Base-by-base conservation (phyloP, 2,329 filamentous ascomycete genomes). In the Ascochyta fabae region DNA sequence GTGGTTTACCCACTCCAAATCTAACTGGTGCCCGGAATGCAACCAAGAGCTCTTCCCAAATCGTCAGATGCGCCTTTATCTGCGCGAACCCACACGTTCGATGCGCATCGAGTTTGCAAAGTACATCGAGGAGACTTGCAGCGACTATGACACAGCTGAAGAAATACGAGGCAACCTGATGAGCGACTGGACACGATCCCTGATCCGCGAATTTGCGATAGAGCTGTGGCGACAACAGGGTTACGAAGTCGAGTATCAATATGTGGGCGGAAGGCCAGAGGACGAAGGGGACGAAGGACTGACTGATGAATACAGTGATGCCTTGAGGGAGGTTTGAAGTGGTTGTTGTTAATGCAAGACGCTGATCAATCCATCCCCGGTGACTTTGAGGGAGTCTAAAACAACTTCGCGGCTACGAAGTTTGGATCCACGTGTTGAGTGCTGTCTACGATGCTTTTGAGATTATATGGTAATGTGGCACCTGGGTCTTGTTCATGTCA, bases 21-120 rank as follows among this genome's bases (percentile, higher is more conserved):
- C 49, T 4, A 42, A 46, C 3, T 27, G 43, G 2, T 53, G 49
- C n/a, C 49, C 43, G 4, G n/a, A 42, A 7, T 53, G 49, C 36
- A 53, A 53, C 6, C 35, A 40, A 26, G 16, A 34, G 3, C 35
- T 52, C 6, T 45, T 52, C 29, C 35, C 41, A 19, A 15, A 26
- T 6, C 31, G 16, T 2, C 27, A 44, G 24, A 15, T 45, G 8
- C 31, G 16, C 13, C 41, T 52, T 2, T 45, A 39, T n/a, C 35
- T 51, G 5, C 48, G 34, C 34, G 2, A 15, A 2, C 48, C 48
- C 1, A 51, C 34, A 2, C 48, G 13, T 12, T 27, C 40, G 4
- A 39, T 39, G 40, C 40, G 40, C 12, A 13, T 51, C 3, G 19
- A 22, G 3, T 51, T 44, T 9, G 48, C 40, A 7, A n/a, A 31